Base-by-base conservation (phyloP, 345 rosid genomes). In the Euphorbia tirucalli region DNA sequence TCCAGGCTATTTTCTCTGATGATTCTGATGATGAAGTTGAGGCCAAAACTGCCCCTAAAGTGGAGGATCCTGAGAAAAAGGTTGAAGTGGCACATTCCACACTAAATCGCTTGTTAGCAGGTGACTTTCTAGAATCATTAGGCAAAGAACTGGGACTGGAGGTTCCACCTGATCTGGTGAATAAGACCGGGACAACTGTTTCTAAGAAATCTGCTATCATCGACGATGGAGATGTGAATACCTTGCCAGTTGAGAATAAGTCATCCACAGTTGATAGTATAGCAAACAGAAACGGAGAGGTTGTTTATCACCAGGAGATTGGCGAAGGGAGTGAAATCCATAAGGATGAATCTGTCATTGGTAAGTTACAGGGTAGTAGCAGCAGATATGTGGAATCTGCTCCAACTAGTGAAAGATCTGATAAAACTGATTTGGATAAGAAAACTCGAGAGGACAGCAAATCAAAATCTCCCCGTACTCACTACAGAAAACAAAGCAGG, bases 121-220 rank as follows among this genome's bases (percentile, higher is more conserved):
- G 98, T 61, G 99, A 95, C 72, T 95, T 92, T 64, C 73, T 95
- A 65, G 97, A 95, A 82, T 89, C 98, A 11, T 74, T 92, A 67
- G 99, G 99, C 61, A 95, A 90, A 83, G 99, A 95, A 83, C 85
- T 95, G 49, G 99, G 99, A 19, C 75, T 95, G 25, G 98, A 90
- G 80, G 99, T 95, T 77, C 98, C 98, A 43, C 84, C 90, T 69
- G 94, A 92, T 70, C 58, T 69, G 37, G 83, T 88, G 5, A 82
- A 52, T 71, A 83, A 80, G 50, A 50, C 79, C 31, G 54, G 27
- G 54, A 21, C 30, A 57, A 61, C 63, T 27, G 69, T 75, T 56
- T 54, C 60, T 1, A 77, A 67, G 68, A 84, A 69, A 75, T 62
- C 71, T 66, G 44, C 64, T 49, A 43, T 46, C 65, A 65, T 56